Base-by-base conservation (phyloP, 2,329 filamentous ascomycete genomes). In the Cladophialophora carrionii region DNA sequence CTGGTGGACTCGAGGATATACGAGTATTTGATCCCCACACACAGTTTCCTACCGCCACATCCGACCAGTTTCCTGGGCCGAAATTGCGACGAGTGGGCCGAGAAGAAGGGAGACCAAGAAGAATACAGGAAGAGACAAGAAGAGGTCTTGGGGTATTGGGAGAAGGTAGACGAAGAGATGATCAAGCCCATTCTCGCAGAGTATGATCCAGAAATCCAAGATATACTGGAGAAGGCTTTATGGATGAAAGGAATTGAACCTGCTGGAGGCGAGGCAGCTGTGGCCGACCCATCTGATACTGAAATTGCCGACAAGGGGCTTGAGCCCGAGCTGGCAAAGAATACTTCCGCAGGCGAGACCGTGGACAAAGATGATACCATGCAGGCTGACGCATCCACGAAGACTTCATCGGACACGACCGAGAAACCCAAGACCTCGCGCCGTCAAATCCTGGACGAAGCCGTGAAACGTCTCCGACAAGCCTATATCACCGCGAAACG, bases 1-100 rank as follows among this genome's bases (percentile, higher is more conserved):
- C 86, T 91, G 62, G 97, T 94, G 78, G 95, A 99, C 78, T 96
- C 92, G 29, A 85, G 95, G 71, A 96, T 93, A 84, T 99, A 99
- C 79, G 95, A 99, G 80, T 99, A 99, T 75, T 82, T 99, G 59
- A 91, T 99, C 77, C 95, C 95, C 2, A 95, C 90, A 49, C 92
- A 98, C 78, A 92, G 90, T 63, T 90, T 99, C 71, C 80, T 99
- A 34, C 95, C 95, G 22, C 95, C 95, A 0, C 93, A 98, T 75
- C 93, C 93, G 0, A 88, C 89, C 68, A 96, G 91, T 67, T 96
- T 86, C 75, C 78, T 99, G 41, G 93, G 91, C 8, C 90, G 89
- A 78, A 91, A 92, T 74, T 81, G 96, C n/a, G 84, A 87, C n/a
- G 87, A 94, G 72, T 81, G 87, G 60, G 91, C 91, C 0, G 88